Percentiles rank a stretch among this genome's conserved stretches.
phyloP scores from a whole-genome alignment of 23 red algal species.

The Gracilaria domingensis region DNA sequence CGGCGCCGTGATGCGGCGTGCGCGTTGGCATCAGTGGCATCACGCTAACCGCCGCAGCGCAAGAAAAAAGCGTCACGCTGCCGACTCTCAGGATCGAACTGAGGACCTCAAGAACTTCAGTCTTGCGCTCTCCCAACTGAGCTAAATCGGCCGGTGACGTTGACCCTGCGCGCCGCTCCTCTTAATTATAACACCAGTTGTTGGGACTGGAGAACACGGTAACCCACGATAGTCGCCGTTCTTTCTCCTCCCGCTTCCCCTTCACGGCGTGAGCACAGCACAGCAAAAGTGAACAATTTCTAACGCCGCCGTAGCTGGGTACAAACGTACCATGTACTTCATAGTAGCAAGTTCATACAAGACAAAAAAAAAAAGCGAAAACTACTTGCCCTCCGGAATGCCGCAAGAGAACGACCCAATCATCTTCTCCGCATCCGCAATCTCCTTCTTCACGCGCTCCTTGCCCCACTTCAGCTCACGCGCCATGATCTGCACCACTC shows the following conservation, averaged over 20 bases:
- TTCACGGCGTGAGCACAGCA: too few species aligned
- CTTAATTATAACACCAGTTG: too few species aligned
- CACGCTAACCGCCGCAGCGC: neutral
- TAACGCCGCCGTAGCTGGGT: too few species aligned
- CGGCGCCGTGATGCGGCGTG: neutral
- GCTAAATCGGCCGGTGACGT: constrained; percentile 49
- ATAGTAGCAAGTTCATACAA: too few species aligned
- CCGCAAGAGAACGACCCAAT: constrained; percentile 55
- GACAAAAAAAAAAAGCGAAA: neutral
- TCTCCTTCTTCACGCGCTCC: constrained; percentile 59
- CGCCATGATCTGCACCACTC: constrained; percentile 85
- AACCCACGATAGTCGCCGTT: too few species aligned
- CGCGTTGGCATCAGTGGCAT: neutral
- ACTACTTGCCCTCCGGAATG: constrained; percentile 49
- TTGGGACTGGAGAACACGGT: too few species aligned
- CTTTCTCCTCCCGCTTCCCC: too few species aligned
- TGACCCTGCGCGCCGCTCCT: too few species aligned
- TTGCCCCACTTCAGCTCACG: constrained; percentile 75
- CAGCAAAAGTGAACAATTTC: too few species aligned
- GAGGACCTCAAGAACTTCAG: constrained; percentile 85
- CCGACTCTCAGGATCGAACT: constrained; percentile 77
- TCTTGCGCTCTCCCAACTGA: constrained; percentile 83
- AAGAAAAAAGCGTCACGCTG: constrained; percentile 3
- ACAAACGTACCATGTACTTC: too few species aligned
- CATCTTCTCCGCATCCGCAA: constrained; percentile 36